These are phyloP conservation scores for Fragilaria crotonensis DNA, from an alignment of 108 stramenopile genomes.

Conservation along the genomic window DNA sequence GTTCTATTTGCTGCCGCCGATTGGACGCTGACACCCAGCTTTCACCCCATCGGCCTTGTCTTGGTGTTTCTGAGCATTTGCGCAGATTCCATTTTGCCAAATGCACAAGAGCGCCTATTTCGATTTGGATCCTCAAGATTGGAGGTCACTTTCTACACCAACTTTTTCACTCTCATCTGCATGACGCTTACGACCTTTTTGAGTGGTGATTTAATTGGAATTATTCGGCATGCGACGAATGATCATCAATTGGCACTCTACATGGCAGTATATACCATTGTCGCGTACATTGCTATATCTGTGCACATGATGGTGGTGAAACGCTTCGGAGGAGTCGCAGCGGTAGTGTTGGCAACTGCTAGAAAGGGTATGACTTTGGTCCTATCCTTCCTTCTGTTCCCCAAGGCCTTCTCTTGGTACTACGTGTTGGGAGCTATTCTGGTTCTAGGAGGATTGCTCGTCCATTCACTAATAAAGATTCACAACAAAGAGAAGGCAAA, in stretches of 20 bases:
- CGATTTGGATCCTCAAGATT: constrained; percentile 55
- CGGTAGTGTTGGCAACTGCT: constrained; percentile 85
- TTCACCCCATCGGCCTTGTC: constrained; percentile 81
- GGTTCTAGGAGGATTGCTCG: constrained; percentile 84
- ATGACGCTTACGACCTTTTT: constrained; percentile 75
- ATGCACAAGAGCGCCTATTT: constrained; percentile 90
- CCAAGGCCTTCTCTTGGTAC: constrained; percentile 82
- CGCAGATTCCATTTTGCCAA: constrained; percentile 91
- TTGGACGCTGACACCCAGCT: constrained; percentile 75
- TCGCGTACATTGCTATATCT: constrained; percentile 90
- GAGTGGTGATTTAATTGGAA: constrained; percentile 81
- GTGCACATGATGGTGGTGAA: constrained; percentile 88
- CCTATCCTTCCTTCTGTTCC: constrained; percentile 84
- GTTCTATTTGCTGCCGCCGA: constrained; percentile 91
- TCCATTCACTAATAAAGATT: constrained; percentile 62
- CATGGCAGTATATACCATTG: constrained; percentile 72
- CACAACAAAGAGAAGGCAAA: neutral
- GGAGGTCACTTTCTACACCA: constrained; percentile 92
- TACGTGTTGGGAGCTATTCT: constrained; percentile 83
- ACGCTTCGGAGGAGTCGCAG: constrained; percentile 89
- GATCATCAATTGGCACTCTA: constrained; percentile 37
- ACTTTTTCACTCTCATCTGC: constrained; percentile 79
- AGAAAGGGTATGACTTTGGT: constrained; percentile 91
- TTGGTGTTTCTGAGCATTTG: constrained; percentile 83
- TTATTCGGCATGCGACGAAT: constrained; percentile 48